Percentiles rank a stretch among this genome's conserved stretches.
These are phyloP conservation scores for Malus fusca DNA, from an alignment of 306 rosid species.

Conservation along the genomic window DNA sequence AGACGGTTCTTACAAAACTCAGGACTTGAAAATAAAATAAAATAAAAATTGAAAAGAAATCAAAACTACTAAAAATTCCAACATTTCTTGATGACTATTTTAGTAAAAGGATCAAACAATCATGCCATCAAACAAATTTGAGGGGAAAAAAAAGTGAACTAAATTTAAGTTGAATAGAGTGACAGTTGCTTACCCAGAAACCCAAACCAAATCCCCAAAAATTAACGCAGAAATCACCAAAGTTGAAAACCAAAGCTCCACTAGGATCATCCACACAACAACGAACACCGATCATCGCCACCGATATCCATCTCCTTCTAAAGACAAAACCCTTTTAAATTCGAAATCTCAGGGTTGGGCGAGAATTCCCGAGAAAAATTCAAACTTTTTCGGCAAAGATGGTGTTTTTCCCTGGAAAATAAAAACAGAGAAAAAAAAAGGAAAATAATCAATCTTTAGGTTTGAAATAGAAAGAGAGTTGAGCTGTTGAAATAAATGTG, in stretches of 20 bases:
- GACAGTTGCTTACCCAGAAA: constrained; percentile 21
- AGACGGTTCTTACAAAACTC: not conserved
- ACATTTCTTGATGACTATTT: not conserved
- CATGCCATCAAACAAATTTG: constrained; percentile 9
- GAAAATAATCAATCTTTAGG: constrained; percentile 4
- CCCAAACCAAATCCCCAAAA: constrained; percentile 26
- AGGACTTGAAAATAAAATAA: not conserved
- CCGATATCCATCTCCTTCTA: constrained; percentile 18
- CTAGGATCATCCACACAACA: constrained; percentile 6
- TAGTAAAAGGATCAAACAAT: not conserved
- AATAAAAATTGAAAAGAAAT: not conserved
- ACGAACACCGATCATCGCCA: constrained; percentile 4
- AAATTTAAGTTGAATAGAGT: constrained; percentile 6
- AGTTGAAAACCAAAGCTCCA: constrained; percentile 6
- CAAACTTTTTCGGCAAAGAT: constrained; percentile 14
- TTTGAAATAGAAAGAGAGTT: not conserved
- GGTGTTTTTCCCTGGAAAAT: not conserved
- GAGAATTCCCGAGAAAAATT: constrained; percentile 22
- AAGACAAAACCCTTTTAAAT: constrained; percentile 7
- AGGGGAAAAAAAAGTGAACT: not conserved
- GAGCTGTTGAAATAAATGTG: too few relatives aligned
- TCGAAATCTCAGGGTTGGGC: constrained; percentile 2
- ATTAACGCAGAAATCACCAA: constrained; percentile 15
- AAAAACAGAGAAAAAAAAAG: not conserved
- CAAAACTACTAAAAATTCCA: not conserved